A percentile compares a stretch with the other conserved stretches of the same genome.
Evolutionary conservation across 306 rosid species (phyloP).

Genomic region (Lotus japonicus): DNA sequence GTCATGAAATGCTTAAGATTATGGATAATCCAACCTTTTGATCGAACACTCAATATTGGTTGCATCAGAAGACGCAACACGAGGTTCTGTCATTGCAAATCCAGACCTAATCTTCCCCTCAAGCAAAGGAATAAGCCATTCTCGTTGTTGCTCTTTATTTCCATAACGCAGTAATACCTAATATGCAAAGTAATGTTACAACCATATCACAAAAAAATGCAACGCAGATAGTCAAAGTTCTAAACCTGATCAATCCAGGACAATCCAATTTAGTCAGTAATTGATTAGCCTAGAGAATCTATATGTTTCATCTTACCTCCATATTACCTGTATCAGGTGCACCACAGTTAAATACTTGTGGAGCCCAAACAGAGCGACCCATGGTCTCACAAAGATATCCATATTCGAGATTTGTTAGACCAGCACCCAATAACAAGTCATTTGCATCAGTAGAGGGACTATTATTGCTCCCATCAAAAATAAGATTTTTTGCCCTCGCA

Average conservation of each 20-base stretch:
- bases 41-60: slow-evolving; percentile 89
- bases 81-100: slow-evolving; percentile 94
- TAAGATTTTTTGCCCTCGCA: slow-evolving; percentile 61
- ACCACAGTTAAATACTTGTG: slow-evolving; percentile 85
- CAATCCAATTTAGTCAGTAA: not conserved
- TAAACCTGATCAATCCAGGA: slow-evolving; percentile 7
- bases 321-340: slow-evolving; percentile 98
- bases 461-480: slow-evolving; percentile 51
- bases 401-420: slow-evolving; percentile 94
- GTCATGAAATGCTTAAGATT: not conserved
- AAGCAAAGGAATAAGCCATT: slow-evolving; percentile 95
- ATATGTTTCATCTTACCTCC: slow-evolving; percentile 67
- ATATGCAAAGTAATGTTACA: slow-evolving; percentile 21
- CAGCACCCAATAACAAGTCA: slow-evolving; percentile 70
- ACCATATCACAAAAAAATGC: slow-evolving; percentile 12
- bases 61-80: slow-evolving; percentile 93
- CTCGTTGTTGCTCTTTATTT: slow-evolving; percentile 59
- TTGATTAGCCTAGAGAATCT: slow-evolving; percentile 2
- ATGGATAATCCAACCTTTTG: slow-evolving; percentile 45
- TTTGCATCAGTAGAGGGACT: slow-evolving; percentile 29
- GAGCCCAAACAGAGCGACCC: slow-evolving; percentile 97
- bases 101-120: slow-evolving; percentile 92
- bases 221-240: not conserved
- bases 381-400: slow-evolving; percentile 94
- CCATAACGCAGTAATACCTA: slow-evolving; percentile 92